Percentiles rank a stretch among this genome's conserved stretches.
These are phyloP conservation scores for Serpula lacrymans DNA, from an alignment of 768 basidiomycete species.

Conservation along the genomic window DNA sequence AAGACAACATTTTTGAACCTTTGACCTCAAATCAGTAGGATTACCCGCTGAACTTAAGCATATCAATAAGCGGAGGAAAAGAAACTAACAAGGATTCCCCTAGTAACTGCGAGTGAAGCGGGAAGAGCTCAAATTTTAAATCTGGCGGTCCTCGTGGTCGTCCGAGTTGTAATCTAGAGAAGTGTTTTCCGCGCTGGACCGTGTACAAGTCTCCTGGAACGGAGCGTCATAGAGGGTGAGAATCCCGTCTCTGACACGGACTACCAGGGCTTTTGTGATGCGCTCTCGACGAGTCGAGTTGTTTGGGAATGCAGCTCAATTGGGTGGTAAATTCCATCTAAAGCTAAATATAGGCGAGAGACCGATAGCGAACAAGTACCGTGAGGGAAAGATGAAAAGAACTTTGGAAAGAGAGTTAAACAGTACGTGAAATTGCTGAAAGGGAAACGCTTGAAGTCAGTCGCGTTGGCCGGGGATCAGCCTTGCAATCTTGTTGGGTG, in stretches of 20 bases:
- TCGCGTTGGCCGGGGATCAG: conserved; percentile 53
- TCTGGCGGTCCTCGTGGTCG: conserved; percentile 57
- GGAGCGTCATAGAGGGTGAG: conserved; percentile 78
- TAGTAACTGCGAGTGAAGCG: conserved; percentile 86
- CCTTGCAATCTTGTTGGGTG: conserved; percentile 47
- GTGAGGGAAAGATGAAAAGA: conserved; percentile 82
- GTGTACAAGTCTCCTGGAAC: conserved; percentile 79
- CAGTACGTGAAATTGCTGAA: conserved; percentile 80
- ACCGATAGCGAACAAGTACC: conserved; percentile 84
- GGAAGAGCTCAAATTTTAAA: conserved; percentile 84
- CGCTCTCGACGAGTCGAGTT: conserved; percentile 78
- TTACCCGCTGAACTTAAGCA: conserved; percentile 87
- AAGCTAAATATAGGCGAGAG: conserved; percentile 81
- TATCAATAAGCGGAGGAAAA: conserved; percentile 90
- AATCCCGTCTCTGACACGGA: conserved; percentile 64
- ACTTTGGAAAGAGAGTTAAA: conserved; percentile 81
- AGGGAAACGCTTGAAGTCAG: conserved; percentile 77
- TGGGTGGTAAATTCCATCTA: conserved; percentile 84
- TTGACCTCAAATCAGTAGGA: conserved; percentile 81
- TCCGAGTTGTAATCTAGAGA: conserved; percentile 82
- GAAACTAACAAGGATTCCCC: conserved; percentile 89
- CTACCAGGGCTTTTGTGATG: conserved; percentile 61
- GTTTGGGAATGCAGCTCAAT: conserved; percentile 84
- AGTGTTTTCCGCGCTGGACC: conserved; percentile 67
- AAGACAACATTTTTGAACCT: conserved; percentile 11